Evolutionary conservation across 2,329 filamentous ascomycete genomes (phyloP).

Genomic region (Stromatinia cepivora): DNA sequence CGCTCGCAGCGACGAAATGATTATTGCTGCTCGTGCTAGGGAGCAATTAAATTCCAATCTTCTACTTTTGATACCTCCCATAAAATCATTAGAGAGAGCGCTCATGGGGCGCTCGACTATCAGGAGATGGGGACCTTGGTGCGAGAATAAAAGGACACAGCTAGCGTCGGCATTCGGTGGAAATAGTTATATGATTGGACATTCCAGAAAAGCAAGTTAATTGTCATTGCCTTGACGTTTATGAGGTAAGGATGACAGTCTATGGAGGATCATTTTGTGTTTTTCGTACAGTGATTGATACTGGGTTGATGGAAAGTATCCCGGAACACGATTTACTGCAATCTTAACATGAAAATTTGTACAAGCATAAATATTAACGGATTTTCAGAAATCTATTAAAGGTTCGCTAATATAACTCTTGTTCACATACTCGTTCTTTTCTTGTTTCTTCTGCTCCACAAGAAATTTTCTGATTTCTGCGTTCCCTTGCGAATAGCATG

Average conservation of each 20-base stretch:
- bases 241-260: neutral
- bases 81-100: neutral
- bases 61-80: neutral
- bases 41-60: neutral
- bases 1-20: neutral
- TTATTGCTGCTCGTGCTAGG: neutral
- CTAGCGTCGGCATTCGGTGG: neutral
- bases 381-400: neutral
- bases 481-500: too few relatives aligned
- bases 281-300: neutral
- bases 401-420: neutral
- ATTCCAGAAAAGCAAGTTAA: neutral
- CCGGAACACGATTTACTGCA: neutral
- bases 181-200: neutral
- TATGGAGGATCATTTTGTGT: neutral
- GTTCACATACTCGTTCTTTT: neutral
- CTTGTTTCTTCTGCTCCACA: neutral
- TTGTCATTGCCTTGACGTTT: neutral
- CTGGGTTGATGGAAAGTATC: too few relatives aligned
- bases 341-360: neutral
- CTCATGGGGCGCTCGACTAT: neutral
- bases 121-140: neutral
- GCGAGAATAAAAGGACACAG: neutral
- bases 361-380: too few relatives aligned
- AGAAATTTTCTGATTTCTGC: too few relatives aligned